Percentiles rank a stretch among this genome's conserved stretches.
Evolutionary conservation across 345 rosid genomes (phyloP).

Genomic region (Trapa incisa): DNA sequence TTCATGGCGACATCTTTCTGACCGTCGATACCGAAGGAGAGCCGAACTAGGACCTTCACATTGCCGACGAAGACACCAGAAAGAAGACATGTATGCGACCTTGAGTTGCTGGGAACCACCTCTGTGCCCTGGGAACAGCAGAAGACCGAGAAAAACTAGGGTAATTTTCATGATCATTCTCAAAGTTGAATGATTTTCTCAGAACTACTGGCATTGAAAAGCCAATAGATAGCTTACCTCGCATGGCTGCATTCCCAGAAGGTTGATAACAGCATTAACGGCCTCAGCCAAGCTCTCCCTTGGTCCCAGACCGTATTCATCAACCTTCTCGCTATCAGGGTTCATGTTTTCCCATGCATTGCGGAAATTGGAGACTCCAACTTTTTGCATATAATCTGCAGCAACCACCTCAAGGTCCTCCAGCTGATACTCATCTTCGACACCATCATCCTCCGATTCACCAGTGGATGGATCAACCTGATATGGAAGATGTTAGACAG

Average conservation of each 20-base stretch:
- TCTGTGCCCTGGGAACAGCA: slow-evolving; percentile 56
- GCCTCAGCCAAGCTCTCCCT: slow-evolving; percentile 87
- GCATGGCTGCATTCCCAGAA: slow-evolving; percentile 99
- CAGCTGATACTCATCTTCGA: slow-evolving; percentile 93
- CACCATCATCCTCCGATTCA: slow-evolving; percentile 90
- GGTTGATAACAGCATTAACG: slow-evolving; percentile 68
- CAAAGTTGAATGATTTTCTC: not conserved
- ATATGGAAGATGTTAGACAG: not conserved
- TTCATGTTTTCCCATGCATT: slow-evolving; percentile 94
- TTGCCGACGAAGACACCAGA: slow-evolving; percentile 86
- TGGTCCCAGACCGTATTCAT: slow-evolving; percentile 93
- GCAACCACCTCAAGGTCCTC: slow-evolving; percentile 95
- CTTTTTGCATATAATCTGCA: slow-evolving; percentile 81
- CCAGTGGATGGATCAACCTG: slow-evolving; percentile 90
- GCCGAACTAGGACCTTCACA: slow-evolving; percentile 60
- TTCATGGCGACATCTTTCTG: slow-evolving; percentile 86
- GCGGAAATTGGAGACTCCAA: slow-evolving; percentile 83
- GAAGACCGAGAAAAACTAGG: too few species aligned
- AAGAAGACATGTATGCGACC: slow-evolving; percentile 85
- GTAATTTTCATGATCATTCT: too few species aligned
- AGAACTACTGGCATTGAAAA: not conserved
- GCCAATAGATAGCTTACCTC: slow-evolving; percentile 35
- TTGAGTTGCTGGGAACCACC: slow-evolving; percentile 65
- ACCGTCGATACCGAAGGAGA: slow-evolving; percentile 78
- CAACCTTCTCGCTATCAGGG: slow-evolving; percentile 63